Percentiles rank a stretch among this genome's conserved stretches.
phyloP scores from a whole-genome alignment of 73 alveolate genomes.

The Urostyla sp. region DNA sequence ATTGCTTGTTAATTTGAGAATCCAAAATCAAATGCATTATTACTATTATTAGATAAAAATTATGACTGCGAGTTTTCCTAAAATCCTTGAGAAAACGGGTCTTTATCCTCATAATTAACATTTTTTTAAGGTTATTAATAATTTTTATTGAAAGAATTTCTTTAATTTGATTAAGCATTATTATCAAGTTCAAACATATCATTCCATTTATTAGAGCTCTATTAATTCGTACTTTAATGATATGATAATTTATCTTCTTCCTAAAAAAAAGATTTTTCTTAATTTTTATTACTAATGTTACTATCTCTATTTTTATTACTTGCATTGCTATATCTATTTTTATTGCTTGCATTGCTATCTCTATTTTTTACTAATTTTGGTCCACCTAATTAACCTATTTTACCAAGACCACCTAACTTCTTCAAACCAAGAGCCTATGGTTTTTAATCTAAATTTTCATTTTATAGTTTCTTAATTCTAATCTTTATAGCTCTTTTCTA shows the following conservation, averaged over 20 bases:
- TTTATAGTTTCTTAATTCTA: too few species aligned
- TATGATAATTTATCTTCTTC: neutral
- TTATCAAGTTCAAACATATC: neutral
- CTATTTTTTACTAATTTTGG: slow-evolving; percentile 35
- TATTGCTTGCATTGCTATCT: neutral
- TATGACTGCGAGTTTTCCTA: too few species aligned
- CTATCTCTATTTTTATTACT: neutral
- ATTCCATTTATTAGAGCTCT: neutral
- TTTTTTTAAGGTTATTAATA: neutral
- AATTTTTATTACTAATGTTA: neutral
- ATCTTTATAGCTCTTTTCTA: slow-evolving; percentile 42
- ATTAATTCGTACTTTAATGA: too few species aligned
- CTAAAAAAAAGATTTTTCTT: neutral
- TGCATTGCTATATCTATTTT: neutral
- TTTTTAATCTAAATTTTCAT: too few species aligned
- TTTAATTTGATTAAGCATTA: neutral
- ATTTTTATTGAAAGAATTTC: neutral
- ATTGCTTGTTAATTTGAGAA: too few species aligned
- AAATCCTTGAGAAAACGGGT: too few species aligned
- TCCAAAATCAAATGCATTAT: too few species aligned
- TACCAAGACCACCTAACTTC: too few species aligned
- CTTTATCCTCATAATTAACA: neutral
- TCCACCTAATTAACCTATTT: too few species aligned
- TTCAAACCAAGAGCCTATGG: too few species aligned
- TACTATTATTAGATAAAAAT: too few species aligned